A percentile compares a stretch with the other conserved stretches of the same genome.
These are phyloP conservation scores for Penicillium waksmanii DNA, from an alignment of 495 filamentous ascomycete species.

Conservation along the genomic window DNA sequence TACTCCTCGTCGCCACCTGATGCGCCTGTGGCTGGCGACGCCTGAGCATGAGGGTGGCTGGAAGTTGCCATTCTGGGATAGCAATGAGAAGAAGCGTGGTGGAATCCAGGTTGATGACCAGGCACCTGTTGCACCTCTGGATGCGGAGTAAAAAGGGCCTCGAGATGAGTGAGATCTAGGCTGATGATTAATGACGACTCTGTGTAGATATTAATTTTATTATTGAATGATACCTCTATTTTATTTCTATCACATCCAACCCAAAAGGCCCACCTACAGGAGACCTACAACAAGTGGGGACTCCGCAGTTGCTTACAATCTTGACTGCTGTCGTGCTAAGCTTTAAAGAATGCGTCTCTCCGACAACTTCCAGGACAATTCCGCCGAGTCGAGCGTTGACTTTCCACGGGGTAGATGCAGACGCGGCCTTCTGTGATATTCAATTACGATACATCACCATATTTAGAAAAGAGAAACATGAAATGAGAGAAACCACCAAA, in stretches of 20 bases:
- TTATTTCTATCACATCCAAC: not conserved
- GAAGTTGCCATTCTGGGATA: constrained; percentile 81
- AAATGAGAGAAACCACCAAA: no score
- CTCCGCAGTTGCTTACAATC: constrained; percentile 54
- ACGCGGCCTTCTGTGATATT: constrained; percentile 7
- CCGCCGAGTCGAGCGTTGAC: constrained; percentile 78
- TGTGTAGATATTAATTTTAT: constrained; percentile 13
- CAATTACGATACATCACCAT: no score
- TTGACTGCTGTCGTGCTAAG: constrained; percentile 81
- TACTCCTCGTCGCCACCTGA: constrained; percentile 70
- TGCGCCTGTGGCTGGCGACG: constrained; percentile 81
- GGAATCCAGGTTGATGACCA: constrained; percentile 86
- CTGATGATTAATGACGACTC: constrained; percentile 10
- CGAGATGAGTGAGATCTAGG: not conserved
- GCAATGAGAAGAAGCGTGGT: constrained; percentile 79
- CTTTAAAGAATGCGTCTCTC: constrained; percentile 73
- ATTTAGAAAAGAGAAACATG: no score
- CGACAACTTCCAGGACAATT: constrained; percentile 69
- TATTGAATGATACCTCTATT: constrained; percentile 25
- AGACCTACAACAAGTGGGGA: no score
- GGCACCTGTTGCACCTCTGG: constrained; percentile 65
- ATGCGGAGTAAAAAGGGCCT: constrained; percentile 62
- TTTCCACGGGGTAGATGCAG: constrained; percentile 59
- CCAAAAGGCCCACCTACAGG: no score
- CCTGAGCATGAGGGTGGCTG: constrained; percentile 85